Evolutionary conservation across 2,329 filamentous ascomycete genomes (phyloP).

Genomic region (Phialophora tarda): DNA sequence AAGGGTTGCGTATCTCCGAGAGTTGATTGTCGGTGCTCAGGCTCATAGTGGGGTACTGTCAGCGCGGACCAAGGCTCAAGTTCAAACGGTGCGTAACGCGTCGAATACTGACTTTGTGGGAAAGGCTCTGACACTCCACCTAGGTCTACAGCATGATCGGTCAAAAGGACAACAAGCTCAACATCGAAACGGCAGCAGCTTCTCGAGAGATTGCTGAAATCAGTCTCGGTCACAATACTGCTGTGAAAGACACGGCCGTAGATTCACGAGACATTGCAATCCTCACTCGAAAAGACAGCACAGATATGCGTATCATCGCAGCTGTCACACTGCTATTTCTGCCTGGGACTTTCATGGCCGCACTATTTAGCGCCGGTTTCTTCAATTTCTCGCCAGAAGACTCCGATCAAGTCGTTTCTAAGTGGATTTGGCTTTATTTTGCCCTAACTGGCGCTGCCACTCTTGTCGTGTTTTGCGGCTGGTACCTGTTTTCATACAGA

Average conservation of each 20-base stretch:
- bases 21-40: constrained; percentile 27
- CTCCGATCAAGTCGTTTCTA: constrained; percentile 23
- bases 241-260: constrained; percentile 28
- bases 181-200: constrained; percentile 30
- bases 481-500: constrained; percentile 15
- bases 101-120: not conserved
- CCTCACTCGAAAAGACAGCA: constrained; percentile 42
- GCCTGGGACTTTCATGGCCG: constrained; percentile 50
- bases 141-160: constrained; percentile 33
- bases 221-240: constrained; percentile 22
- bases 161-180: constrained; percentile 29
- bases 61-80: constrained; percentile 27
- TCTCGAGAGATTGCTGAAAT: constrained; percentile 21
- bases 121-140: not conserved
- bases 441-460: constrained; percentile 21
- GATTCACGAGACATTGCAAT: constrained; percentile 26
- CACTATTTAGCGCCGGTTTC: constrained; percentile 24
- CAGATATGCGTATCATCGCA: constrained; percentile 49
- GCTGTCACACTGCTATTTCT: constrained; percentile 51
- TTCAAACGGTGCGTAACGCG: constrained; percentile 21
- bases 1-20: constrained; percentile 23
- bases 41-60: constrained; percentile 18
- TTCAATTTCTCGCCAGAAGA: constrained; percentile 27
- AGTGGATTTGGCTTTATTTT: constrained; percentile 31
- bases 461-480: constrained; percentile 18